These are phyloP conservation scores for Lotmaria passim DNA, from an alignment of 208 protist species.

Conservation along the genomic window DNA sequence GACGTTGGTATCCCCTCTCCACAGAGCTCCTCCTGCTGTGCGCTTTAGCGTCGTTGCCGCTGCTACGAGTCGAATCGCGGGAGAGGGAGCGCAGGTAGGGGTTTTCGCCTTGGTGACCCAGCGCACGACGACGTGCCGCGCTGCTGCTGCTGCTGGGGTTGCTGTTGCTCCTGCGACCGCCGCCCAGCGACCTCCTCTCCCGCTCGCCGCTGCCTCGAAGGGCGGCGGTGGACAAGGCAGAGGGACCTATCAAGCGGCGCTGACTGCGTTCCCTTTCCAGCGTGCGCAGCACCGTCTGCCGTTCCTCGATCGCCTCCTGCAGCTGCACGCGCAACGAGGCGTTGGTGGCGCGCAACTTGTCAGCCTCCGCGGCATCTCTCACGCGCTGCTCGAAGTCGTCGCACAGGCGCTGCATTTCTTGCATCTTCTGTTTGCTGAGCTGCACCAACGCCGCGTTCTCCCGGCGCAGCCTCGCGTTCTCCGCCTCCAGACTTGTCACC, in stretches of 20 bases:
- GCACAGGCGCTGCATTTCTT: constrained; percentile 85
- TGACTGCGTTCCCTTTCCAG: constrained; percentile 32
- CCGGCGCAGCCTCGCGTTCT: constrained; percentile 64
- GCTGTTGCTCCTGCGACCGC: constrained; percentile 5
- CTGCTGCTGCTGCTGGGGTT: constrained; percentile 1
- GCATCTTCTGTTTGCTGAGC: constrained; percentile 83
- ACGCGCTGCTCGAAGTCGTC: constrained; percentile 70
- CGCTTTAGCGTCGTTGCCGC: background rate
- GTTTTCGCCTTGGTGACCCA: constrained; percentile 16
- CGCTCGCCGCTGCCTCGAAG: too few species aligned
- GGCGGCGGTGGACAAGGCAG: background rate
- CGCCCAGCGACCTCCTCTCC: too few species aligned
- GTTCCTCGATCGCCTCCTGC: constrained; percentile 46
- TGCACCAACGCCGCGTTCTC: constrained; percentile 69
- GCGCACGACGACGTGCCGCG: background rate
- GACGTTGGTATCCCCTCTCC: too few species aligned
- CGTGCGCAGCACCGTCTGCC: constrained; percentile 36
- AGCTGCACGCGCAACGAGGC: constrained; percentile 48
- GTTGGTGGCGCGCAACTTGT: constrained; percentile 56
- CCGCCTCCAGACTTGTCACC: constrained; percentile 27
- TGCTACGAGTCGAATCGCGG: constrained; percentile 11
- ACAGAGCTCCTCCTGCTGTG: too few species aligned
- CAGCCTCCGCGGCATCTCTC: constrained; percentile 43
- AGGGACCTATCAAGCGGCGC: constrained; percentile 10
- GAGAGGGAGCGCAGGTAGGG: constrained; percentile 41